Base-by-base conservation (phyloP, 192 early-diverging fungal genomes). In the Backusella parvicylindrica region DNA sequence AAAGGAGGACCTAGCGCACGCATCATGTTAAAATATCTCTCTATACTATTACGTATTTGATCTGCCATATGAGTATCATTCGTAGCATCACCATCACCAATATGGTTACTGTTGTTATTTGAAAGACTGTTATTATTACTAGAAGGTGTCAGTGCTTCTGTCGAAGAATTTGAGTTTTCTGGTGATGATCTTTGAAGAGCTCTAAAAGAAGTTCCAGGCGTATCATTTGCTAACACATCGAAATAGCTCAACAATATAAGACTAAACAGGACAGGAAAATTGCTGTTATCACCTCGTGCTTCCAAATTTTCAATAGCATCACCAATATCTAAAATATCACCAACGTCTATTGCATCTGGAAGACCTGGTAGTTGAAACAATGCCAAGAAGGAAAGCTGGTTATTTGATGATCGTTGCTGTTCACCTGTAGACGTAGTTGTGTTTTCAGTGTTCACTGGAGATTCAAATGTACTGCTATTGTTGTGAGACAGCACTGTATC, bases 21-120 rank as follows among this genome's bases (percentile, higher is more conserved):
- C 11, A 60, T 28, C 26, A 60, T 26, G 43, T 3, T 12, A 11
- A 28, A 23, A n/a, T 26, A 26, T 3, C 53, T 26, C 28, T 28
- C 23, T 12, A 9, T n/a, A 23, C 9, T n/a, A n/a, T n/a, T 2
- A 28, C 23, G 11, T 13, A 0, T 2, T 8, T 13, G 11, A 3
- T 28, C 3, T 12, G 2, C 23, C 26, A 11, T 13, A 28, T 18
- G 1, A 7, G n/a, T 9, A 53, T 0, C n/a, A n/a, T 7, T 53
- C n/a, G 21, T 53, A 1, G 9, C 50, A 12, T n/a, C 50, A 26
- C 11, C 37, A 11, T 38, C 37, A 38, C 11, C 3, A 38, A 0
- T 4, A 38, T 38, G 6, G 3, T 38, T 38, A 38, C 11, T 38
- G 11, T 38, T 38, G 71, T 21, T 87, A 87, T 30, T 63, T 56